Conservation (phyloP, 495 filamentous ascomycete genomes). For the Sporormia fimetaria region DNA sequence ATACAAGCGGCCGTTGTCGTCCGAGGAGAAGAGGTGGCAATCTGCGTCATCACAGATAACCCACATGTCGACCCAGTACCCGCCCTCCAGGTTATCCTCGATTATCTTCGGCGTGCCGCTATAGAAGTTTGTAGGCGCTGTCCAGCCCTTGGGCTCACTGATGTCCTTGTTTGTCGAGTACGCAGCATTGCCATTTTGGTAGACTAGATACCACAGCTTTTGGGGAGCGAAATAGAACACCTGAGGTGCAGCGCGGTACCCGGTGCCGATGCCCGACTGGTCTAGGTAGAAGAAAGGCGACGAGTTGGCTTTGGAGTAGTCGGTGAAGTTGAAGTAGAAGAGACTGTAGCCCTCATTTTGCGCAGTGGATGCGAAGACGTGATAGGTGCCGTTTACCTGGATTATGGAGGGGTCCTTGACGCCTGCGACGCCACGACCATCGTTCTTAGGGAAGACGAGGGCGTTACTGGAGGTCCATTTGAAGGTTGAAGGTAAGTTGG, state of each 20-base stretch:
- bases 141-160: conserved; percentile 22
- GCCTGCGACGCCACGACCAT: conserved; percentile 11
- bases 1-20: conserved; percentile 24
- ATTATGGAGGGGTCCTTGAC: conserved; percentile 27
- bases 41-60: conserved; percentile 20
- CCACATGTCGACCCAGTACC: conserved; percentile 28
- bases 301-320: conserved; percentile 15
- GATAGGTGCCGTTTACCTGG: conserved; percentile 20
- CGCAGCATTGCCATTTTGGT: conserved; percentile 24
- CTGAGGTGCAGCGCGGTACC: conserved; percentile 25
- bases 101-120: conserved; percentile 14
- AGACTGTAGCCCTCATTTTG: conserved; percentile 19
- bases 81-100: conserved; percentile 8
- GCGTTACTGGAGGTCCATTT: conserved; percentile 17
- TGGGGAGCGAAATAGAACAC: conserved; percentile 26
- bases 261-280: conserved; percentile 16
- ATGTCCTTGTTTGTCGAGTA: conserved; percentile 26
- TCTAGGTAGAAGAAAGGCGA: conserved; percentile 25
- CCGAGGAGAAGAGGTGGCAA: conserved; percentile 25
- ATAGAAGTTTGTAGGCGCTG: conserved; percentile 19
- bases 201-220: conserved; percentile 25
- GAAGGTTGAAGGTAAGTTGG: no score
- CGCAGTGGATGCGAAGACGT: conserved; percentile 26
- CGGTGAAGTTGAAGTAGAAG: conserved; percentile 25
- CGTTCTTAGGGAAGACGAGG: conserved; percentile 18